These are phyloP conservation scores for Pleurotus sapidus DNA, from an alignment of 768 basidiomycete genomes.

Conservation along the genomic window DNA sequence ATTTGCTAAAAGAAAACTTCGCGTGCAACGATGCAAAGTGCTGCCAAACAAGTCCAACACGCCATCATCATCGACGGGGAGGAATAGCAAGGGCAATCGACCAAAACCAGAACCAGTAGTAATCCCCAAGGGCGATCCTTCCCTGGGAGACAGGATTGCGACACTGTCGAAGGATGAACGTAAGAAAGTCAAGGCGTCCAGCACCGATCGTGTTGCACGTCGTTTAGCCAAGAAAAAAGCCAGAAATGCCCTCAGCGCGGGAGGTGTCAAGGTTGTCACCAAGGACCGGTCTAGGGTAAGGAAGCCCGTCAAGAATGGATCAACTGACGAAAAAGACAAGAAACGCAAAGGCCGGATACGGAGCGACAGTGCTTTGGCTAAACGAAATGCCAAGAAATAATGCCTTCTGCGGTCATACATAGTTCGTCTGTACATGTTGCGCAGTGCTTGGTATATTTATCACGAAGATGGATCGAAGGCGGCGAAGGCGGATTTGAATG, in stretches of 20 bases:
- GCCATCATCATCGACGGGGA: constrained; percentile 17
- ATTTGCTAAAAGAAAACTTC: constrained; percentile 89
- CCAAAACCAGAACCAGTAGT: constrained; percentile 12
- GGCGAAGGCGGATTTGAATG: constrained; percentile 83
- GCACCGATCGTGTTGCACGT: constrained; percentile 79
- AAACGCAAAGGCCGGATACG: constrained; percentile 36
- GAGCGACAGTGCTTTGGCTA: constrained; percentile 51
- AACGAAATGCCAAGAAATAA: constrained; percentile 60
- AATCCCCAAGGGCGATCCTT: constrained; percentile 78
- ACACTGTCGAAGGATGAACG: constrained; percentile 82
- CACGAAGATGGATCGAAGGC: constrained; percentile 57
- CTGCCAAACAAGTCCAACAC: constrained; percentile 35
- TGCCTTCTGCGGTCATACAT: no score
- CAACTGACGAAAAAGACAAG: constrained; percentile 24
- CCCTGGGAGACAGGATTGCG: constrained; percentile 74
- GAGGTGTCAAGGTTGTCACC: constrained; percentile 26
- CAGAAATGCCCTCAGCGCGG: constrained; percentile 42
- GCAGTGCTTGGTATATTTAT: not conserved
- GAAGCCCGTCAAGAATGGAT: constrained; percentile 30
- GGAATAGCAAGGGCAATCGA: constrained; percentile 10
- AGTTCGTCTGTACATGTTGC: no score
- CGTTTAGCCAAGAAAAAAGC: constrained; percentile 90
- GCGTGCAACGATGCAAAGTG: constrained; percentile 90
- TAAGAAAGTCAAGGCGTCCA: constrained; percentile 75
- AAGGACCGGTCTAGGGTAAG: constrained; percentile 48